Conservation (phyloP, 2,329 filamentous ascomycete species). For the Trichoderma koningiopsis region DNA sequence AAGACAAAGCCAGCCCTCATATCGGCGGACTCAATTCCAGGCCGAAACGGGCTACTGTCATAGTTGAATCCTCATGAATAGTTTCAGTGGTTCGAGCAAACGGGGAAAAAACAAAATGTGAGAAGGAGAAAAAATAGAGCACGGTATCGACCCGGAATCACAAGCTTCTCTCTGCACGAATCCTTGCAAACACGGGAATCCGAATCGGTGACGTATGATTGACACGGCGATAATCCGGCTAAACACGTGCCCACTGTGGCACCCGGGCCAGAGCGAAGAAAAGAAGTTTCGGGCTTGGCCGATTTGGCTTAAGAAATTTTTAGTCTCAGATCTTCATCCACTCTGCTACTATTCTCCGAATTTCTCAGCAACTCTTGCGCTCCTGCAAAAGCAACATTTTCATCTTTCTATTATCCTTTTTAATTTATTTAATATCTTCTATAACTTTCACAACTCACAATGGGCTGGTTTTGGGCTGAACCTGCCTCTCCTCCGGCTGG, state of each 20-base stretch:
- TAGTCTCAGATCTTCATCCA: background rate
- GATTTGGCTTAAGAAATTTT: conserved; percentile 27
- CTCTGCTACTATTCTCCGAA: conserved; percentile 6
- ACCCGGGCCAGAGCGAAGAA: background rate
- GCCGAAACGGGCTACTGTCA: conserved; percentile 3
- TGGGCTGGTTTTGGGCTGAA: conserved; percentile 69
- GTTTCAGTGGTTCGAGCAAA: background rate
- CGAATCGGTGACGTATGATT: conserved; percentile 30
- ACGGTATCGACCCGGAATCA: conserved; percentile 10
- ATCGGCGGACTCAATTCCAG: conserved; percentile 34
- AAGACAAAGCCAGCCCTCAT: conserved; percentile 51
- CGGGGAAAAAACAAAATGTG: background rate
- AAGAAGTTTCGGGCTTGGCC: conserved; percentile 21
- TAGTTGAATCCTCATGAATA: conserved; percentile 11
- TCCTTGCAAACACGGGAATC: conserved; percentile 11
- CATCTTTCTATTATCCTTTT: background rate
- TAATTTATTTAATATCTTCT: background rate
- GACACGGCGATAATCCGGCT: conserved; percentile 34
- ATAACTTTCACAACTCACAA: conserved; percentile 35
- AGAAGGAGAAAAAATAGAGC: background rate
- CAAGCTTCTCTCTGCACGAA: conserved; percentile 9
- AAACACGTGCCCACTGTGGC: conserved; percentile 32
- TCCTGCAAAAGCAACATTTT: background rate
- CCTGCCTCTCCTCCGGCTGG: conserved; percentile 40
- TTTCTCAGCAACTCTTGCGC: background rate